Evolutionary conservation across 495 filamentous ascomycete genomes (phyloP).

Genomic region (Pyronema domesticum): DNA sequence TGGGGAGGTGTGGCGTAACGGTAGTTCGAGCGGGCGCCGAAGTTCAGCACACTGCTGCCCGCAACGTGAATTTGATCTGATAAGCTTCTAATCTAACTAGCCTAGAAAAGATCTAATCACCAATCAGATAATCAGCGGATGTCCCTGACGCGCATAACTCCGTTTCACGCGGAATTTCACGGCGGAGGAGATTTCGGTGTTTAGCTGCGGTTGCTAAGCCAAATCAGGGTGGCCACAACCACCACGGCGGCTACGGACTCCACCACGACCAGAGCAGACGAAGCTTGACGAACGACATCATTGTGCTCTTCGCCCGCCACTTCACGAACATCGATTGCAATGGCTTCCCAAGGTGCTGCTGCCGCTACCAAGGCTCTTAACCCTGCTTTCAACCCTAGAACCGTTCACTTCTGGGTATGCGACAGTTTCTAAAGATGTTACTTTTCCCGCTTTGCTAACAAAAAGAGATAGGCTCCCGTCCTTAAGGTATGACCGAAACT

Average conservation of each 20-base stretch:
- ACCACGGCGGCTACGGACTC: slow-evolving; percentile 7
- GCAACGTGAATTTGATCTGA: background rate
- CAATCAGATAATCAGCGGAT: background rate
- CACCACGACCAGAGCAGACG: slow-evolving; percentile 11
- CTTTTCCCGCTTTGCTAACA: background rate
- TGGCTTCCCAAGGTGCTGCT: slow-evolving; percentile 9
- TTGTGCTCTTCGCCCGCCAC: too few species aligned
- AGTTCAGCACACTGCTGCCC: background rate
- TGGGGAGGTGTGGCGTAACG: slow-evolving; percentile 2
- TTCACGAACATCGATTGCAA: background rate
- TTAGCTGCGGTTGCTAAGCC: background rate
- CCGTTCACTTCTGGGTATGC: slow-evolving; percentile 90
- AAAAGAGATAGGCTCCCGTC: slow-evolving; percentile 48
- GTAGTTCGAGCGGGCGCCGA: background rate
- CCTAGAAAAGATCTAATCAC: too few species aligned
- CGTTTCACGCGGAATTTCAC: background rate
- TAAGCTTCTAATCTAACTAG: too few species aligned
- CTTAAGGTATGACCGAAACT: slow-evolving; percentile 55
- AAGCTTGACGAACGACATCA: too few species aligned
- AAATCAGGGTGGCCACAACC: slow-evolving; percentile 3
- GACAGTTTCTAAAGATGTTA: background rate
- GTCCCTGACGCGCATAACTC: background rate
- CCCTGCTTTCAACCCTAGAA: slow-evolving; percentile 40
- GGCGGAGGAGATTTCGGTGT: background rate
- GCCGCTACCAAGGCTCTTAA: slow-evolving; percentile 22